Percentiles rank a stretch among this genome's conserved stretches.
Evolutionary conservation across 495 filamentous ascomycete genomes (phyloP).

Genomic region (Aspergillus biplanus): DNA sequence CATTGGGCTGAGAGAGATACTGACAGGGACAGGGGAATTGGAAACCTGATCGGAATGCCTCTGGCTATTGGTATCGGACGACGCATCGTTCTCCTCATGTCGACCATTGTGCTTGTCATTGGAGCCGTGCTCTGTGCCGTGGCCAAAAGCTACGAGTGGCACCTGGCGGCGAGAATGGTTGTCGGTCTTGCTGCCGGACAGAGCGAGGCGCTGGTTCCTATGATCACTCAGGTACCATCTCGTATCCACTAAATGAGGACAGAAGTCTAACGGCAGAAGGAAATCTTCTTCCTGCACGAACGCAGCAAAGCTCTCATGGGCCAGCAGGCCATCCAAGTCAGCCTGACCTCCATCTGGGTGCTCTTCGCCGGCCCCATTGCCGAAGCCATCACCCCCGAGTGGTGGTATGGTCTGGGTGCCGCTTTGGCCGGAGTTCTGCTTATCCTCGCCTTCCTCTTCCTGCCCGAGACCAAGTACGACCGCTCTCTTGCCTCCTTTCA

Average conservation of each 20-base stretch:
- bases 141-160: constrained; percentile 30
- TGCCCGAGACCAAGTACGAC: constrained; percentile 68
- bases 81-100: constrained; percentile 39
- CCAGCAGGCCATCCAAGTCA: constrained; percentile 35
- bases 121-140: constrained; percentile 30
- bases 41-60: constrained; percentile 46
- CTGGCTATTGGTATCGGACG: constrained; percentile 44
- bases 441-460: constrained; percentile 66
- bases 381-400: constrained; percentile 36
- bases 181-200: constrained; percentile 39
- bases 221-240: constrained; percentile 38
- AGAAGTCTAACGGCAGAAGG: constrained; percentile 14
- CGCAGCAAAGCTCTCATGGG: constrained; percentile 37
- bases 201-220: constrained; percentile 39
- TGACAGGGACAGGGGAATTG: constrained; percentile 35
- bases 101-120: constrained; percentile 30
- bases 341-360: constrained; percentile 32
- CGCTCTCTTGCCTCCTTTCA: constrained; percentile 30
- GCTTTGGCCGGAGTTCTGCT: constrained; percentile 36
- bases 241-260: not conserved
- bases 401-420: constrained; percentile 43
- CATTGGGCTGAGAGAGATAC: too few species aligned
- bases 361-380: constrained; percentile 42
- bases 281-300: constrained; percentile 44
- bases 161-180: constrained; percentile 34